Evolutionary conservation across 2,329 filamentous ascomycete genomes (phyloP).

Genomic region (Aureobasidium lini): DNA sequence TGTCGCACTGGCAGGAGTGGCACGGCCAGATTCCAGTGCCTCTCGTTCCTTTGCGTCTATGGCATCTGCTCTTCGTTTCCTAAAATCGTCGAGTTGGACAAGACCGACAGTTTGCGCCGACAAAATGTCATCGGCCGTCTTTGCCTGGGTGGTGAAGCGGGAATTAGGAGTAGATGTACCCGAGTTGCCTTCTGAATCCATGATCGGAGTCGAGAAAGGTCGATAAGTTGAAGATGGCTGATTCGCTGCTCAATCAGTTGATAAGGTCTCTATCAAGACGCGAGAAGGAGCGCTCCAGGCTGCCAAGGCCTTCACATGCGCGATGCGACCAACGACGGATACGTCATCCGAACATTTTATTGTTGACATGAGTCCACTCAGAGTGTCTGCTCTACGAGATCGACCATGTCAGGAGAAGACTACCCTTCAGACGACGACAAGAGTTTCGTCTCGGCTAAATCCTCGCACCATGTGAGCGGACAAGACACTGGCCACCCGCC

Average conservation of each 20-base stretch:
- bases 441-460: constrained; percentile 14
- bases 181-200: constrained; percentile 14
- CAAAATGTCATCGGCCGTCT: constrained; percentile 71
- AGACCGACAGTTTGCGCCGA: constrained; percentile 86
- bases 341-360: neutral
- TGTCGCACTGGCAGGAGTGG: constrained; percentile 48
- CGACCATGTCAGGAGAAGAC: constrained; percentile 11
- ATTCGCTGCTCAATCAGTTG: neutral
- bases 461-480: neutral
- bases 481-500: no score
- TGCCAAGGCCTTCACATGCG: constrained; percentile 12
- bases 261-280: neutral
- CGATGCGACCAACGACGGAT: neutral
- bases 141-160: constrained; percentile 70
- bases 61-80: constrained; percentile 91
- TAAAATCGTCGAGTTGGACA: constrained; percentile 85
- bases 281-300: neutral
- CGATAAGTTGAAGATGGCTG: neutral
- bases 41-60: constrained; percentile 61
- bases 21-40: constrained; percentile 6
- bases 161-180: constrained; percentile 20
- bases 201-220: constrained; percentile 7
- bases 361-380: neutral
- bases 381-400: neutral
- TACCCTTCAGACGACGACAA: constrained; percentile 14